Base-by-base conservation (phyloP, 1,139 yeast genomes). In the Lodderomyces metapsilosis region DNA sequence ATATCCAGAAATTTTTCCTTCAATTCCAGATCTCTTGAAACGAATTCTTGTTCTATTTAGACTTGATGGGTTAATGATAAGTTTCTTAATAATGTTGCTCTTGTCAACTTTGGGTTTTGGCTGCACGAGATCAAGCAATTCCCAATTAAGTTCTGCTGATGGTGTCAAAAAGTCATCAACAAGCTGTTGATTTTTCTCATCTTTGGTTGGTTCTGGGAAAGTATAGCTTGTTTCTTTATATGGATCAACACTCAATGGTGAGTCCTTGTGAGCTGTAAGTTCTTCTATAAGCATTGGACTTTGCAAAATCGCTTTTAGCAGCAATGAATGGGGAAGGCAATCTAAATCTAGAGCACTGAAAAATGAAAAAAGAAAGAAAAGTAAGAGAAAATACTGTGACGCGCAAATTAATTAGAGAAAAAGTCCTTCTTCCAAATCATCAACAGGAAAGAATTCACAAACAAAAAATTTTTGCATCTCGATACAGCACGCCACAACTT, bases 11-110 rank as follows among this genome's bases (percentile, higher is more conserved):
- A 92, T 81, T 9, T 64, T 56, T 8, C 98, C 98, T 4, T 75
- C 73, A 5, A 94, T 73, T 1, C 98, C 98, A 11, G 71, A 62
- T 53, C 98, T 68, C 50, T 78, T 79, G 58, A 82, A 80, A 40
- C 86, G 66, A 44, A 78, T 73, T 0, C 76, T 61, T 0, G 88
- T 78, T 50, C 88, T 67, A 17, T 73, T 71, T 13, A 80, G 65
- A 3, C 78, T 64, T 10, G 68, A 62, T 0, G 94, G 91, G 2
- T 69, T 49, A 13, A 66, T 60, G 23, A 83, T 57, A 43, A 85
- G 61, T 12, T 61, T 62, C 43, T 71, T 73, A 43, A 70, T 69
- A 3, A 70, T 52, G 24, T 52, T 56, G 11, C 58, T 59, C 36
- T 57, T 53, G 39, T 61, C 52, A 9, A 69, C 62, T 2, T 66